phyloP scores from a whole-genome alignment of 768 basidiomycete species.

The Jaapia argillacea region DNA sequence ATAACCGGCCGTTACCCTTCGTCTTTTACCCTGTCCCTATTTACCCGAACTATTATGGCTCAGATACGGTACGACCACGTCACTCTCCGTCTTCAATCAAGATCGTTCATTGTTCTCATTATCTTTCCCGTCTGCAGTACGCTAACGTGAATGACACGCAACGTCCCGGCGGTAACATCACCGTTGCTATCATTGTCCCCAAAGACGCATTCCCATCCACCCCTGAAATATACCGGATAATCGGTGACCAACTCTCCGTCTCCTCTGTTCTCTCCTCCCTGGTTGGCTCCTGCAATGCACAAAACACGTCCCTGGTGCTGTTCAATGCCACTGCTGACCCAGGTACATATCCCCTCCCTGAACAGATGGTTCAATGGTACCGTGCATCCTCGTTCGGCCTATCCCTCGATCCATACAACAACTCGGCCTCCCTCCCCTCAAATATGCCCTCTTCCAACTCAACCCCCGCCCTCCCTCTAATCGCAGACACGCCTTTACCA shows the following conservation, averaged over 20 bases:
- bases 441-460: not conserved
- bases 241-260: constrained; percentile 2
- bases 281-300: not conserved
- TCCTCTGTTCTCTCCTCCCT: not conserved
- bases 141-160: not conserved
- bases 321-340: not conserved
- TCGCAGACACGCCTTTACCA: constrained; percentile 4
- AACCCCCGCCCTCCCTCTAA: not conserved
- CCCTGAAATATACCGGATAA: constrained; percentile 2
- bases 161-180: not conserved
- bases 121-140: too few relatives aligned
- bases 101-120: too few relatives aligned
- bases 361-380: constrained; percentile 13
- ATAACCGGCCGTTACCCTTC: constrained; percentile 2
- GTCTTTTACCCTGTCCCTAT: constrained; percentile 2
- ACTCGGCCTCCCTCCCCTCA: constrained; percentile 10
- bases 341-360: not conserved
- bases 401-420: constrained; percentile 18
- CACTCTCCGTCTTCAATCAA: too few relatives aligned
- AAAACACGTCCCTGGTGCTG: not conserved
- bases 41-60: not conserved
- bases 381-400: constrained; percentile 16
- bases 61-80: not conserved
- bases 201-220: not conserved
- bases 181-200: not conserved